Evolutionary conservation across 129 eudicot species (phyloP), one percentile per base, ranked within the genome.

Genomic region (Silybum marianum): DNA sequence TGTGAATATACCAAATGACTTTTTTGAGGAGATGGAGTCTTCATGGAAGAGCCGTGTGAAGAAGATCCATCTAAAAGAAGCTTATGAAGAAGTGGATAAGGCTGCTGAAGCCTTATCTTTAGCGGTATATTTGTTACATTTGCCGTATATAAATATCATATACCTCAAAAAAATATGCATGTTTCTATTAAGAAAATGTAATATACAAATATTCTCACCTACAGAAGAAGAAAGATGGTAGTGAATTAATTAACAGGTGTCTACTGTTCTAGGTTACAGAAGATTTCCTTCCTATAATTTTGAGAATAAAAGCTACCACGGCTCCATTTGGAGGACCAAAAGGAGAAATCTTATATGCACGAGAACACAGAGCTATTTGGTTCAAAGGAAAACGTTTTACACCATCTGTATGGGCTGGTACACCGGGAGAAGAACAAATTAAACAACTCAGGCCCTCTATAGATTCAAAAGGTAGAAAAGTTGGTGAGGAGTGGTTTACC

Each of bases 401-500:
- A 13, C 98, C 97, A 51, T 32, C 92, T 76, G 88, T 92, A 75
- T 88, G 93, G 97, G 98, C 90, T 36, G 89, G 89, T 46, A 92
- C 99, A 28, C 88, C 88, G 24, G 97, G 97, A 81, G 99, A 92
- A 88, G 91, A 89, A 87, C 93, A 95, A 85, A 92, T 95, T 71
- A 95, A 92, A 81, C 90, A 90, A 80, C 91, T 95, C 30, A 88
- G 42, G 81, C 90, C 93, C 36, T 93, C 98, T 75, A 58, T 91
- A 30, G 98, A 95, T 89, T 87, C 97, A n/a, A 95, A 95, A 83
- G 98, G 99, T 46, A 88, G 91, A 85, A 95, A 88, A 63, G 97
- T 95, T 78, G 97, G 99, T 73, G 99, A 93, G 69, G 99, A 95
- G 84, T 95, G 98, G 99, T 95, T 90, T 82, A 92, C 98, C 80